Base-by-base conservation (phyloP, 1,284 basidiomycete species). In the Leccinum fallax region DNA sequence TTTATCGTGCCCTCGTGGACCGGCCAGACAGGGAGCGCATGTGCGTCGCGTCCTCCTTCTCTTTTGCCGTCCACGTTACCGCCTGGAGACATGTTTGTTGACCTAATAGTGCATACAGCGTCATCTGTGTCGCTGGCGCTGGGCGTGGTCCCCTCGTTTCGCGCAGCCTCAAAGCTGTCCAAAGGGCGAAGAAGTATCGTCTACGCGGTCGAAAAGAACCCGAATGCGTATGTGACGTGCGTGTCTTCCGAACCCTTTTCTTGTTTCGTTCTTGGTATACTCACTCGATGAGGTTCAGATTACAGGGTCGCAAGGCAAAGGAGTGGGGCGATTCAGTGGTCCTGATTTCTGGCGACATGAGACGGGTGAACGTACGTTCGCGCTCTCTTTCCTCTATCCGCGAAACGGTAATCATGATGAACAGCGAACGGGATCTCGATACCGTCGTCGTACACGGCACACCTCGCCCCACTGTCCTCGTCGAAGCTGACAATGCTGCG, bases 191-290 rank as follows among this genome's bases (percentile, higher is more conserved):
- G 40, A 82, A 85, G 36, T 46, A 79, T 46, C 11, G 43, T 98
- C 0, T 96, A 94, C 68, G 97, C 94, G 0, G 85, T 99, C 40
- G 97, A 99, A 77, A 99, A 99, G 81, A 99, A 99, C 74, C 90
- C 93, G 1, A 94, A 89, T 72, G 95, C 95, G 8, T 95, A 86
- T 73, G 90, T 97, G 61, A 97, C 95, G 90, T 95, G 74, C 69
- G 91, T 82, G 62, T 52, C 13, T 46, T 36, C 54, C 16, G 59
- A 53, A 58, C 51, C 59, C 49, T 56, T 51, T 65, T 10, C 43
- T 13, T 13, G 19, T 46, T 46, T 46, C 7, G 19, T 46, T 46
- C 19, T 21, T 21, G 11, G 5, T 70, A 63, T 65, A 56, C 58
- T 74, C 58, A 76, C 61, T 38, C 59, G 57, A 64, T 54, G 51